phyloP scores from a whole-genome alignment of 1,139 yeast genomes.

The Hemisphaericaspora xylanilytica region DNA sequence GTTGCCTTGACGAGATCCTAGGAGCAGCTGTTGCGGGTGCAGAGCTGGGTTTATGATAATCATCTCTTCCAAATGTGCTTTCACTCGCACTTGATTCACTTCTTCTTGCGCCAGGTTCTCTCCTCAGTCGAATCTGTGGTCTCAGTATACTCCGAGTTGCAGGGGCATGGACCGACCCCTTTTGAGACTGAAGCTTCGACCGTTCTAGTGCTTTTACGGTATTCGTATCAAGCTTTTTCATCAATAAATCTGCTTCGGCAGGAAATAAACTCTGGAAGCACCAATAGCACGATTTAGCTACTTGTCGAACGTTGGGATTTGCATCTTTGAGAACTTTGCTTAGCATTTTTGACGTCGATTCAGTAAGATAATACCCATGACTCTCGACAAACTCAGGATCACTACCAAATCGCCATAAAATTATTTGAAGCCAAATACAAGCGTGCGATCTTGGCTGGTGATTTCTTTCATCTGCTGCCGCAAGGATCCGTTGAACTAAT shows the following conservation, averaged over 20 bases:
- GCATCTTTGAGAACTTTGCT: conserved; percentile 72
- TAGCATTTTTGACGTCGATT: conserved; percentile 51
- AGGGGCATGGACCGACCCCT: neutral
- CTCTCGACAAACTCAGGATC: conserved; percentile 29
- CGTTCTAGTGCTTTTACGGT: conserved; percentile 41
- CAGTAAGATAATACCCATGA: conserved; percentile 41
- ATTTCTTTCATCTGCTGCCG: conserved; percentile 65
- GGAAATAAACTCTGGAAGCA: conserved; percentile 49
- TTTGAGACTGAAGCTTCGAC: conserved; percentile 26
- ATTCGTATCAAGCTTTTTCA: conserved; percentile 44
- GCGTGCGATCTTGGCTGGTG: conserved; percentile 68
- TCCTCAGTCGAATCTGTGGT: neutral
- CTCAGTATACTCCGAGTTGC: neutral
- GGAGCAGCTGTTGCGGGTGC: neutral
- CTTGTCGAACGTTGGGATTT: conserved; percentile 74
- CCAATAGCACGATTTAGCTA: conserved; percentile 78
- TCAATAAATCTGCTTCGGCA: conserved; percentile 50
- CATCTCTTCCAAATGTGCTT: neutral
- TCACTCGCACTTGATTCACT: neutral
- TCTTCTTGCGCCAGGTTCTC: neutral
- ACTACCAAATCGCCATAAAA: conserved; percentile 44
- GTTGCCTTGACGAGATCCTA: neutral
- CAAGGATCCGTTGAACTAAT: conserved; percentile 49
- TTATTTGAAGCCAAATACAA: conserved; percentile 67
- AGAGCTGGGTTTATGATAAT: neutral